Conservation (phyloP, 176 grass and related monocot species). For the Neostapfia colusana region DNA sequence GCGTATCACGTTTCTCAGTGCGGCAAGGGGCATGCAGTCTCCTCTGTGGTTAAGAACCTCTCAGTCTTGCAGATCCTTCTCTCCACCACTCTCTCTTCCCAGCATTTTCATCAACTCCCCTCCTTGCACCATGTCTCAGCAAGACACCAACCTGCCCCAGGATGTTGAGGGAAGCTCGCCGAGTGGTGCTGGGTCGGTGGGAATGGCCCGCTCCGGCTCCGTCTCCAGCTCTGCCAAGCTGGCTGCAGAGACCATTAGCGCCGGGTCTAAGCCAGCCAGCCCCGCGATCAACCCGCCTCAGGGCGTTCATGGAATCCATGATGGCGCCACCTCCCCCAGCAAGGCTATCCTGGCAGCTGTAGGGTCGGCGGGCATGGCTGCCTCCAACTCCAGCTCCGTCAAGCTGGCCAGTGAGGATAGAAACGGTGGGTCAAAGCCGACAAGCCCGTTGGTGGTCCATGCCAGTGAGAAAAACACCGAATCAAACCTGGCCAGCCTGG, state of each 20-base stretch:
- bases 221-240: background rate
- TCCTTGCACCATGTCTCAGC: background rate
- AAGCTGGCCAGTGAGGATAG: background rate
- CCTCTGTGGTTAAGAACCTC: background rate
- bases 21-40: background rate
- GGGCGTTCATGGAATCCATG: background rate
- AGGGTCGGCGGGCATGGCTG: background rate
- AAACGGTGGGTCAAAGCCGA: background rate
- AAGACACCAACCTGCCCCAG: background rate
- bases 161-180: background rate
- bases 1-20: background rate
- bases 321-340: background rate
- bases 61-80: background rate
- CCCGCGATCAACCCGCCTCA: background rate
- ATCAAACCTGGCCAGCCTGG: background rate
- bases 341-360: background rate
- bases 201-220: background rate
- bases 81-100: background rate
- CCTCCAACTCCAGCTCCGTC: background rate
- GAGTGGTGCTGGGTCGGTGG: no score
- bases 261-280: background rate
- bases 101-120: background rate
- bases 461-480: background rate
- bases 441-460: background rate
- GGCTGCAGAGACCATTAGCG: background rate